Conservation (phyloP, 768 basidiomycete genomes). For the Lentinula guzmanii region DNA sequence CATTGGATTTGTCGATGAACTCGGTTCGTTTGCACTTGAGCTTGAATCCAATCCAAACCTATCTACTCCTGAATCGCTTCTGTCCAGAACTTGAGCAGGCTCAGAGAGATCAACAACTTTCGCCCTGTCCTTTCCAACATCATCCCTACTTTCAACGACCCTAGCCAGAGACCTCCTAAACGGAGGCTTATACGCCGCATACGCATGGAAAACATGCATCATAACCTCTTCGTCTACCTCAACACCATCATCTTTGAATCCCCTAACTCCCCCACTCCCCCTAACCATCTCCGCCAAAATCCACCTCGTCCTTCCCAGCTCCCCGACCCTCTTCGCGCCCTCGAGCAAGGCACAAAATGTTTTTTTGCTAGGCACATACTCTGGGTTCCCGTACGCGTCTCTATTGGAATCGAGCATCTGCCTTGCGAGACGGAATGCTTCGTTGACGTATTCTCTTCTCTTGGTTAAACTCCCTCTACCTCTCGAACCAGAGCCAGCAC, state of each 20-base stretch:
- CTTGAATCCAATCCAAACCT: background rate
- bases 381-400: slow-evolving; percentile 52
- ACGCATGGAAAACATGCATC: slow-evolving; percentile 82
- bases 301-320: slow-evolving; percentile 81
- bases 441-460: slow-evolving; percentile 57
- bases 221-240: slow-evolving; percentile 63
- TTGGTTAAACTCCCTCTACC: too few relatives aligned
- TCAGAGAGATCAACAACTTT: too few relatives aligned
- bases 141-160: slow-evolving; percentile 22
- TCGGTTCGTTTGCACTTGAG: too few relatives aligned
- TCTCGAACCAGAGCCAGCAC: slow-evolving; percentile 35
- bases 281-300: slow-evolving; percentile 79
- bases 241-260: slow-evolving; percentile 13
- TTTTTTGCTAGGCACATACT: slow-evolving; percentile 52
- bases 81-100: background rate
- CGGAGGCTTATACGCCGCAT: slow-evolving; percentile 73
- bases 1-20: too few relatives aligned
- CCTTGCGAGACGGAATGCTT: slow-evolving; percentile 78
- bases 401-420: slow-evolving; percentile 82
- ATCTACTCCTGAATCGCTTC: slow-evolving; percentile 32
- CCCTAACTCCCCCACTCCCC: slow-evolving; percentile 6
- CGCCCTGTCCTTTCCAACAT: background rate
- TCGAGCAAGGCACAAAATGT: slow-evolving; percentile 86
- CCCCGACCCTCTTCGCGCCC: slow-evolving; percentile 82
- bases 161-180: slow-evolving; percentile 50